phyloP scores from a whole-genome alignment of 163 green algal species.

The Scenedesmus sp. region DNA sequence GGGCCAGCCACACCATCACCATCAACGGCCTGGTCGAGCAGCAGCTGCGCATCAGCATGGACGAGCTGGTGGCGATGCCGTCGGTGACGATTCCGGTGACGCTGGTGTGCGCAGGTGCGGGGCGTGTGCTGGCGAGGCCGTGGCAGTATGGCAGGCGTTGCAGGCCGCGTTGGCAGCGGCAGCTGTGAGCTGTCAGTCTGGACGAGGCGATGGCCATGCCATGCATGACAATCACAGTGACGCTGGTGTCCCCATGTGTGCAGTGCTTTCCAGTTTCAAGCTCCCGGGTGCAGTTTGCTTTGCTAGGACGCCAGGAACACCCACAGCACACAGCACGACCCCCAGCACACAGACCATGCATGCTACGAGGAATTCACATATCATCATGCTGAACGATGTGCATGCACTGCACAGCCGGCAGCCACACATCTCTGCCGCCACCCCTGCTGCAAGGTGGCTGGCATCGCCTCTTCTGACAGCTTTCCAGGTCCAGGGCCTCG shows the following conservation, averaged over 20 bases:
- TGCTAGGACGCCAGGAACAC: no score
- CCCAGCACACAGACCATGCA: no score
- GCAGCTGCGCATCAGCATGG: constrained; percentile 90
- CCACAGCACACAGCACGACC: no score
- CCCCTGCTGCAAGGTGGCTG: no score
- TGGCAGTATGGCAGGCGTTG: neutral
- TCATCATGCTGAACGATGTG: no score
- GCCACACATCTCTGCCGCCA: no score
- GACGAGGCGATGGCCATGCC: constrained; percentile 89
- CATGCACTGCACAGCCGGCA: no score
- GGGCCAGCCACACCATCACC: constrained; percentile 77
- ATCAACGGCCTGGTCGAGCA: constrained; percentile 88
- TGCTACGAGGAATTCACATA: no score
- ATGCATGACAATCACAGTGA: constrained; percentile 83
- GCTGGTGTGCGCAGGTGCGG: constrained; percentile 78
- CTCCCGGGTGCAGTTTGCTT: no score
- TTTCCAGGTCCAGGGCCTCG: no score
- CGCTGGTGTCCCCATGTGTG: constrained; percentile 80
- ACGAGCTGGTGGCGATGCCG: constrained; percentile 88
- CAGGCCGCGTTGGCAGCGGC: neutral
- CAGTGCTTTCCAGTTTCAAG: neutral
- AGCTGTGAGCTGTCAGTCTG: constrained; percentile 87
- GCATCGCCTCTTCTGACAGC: no score
- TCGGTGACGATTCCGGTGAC: constrained; percentile 86
- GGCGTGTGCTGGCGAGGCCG: neutral